Evolutionary conservation across 1,139 yeast species (phyloP), one percentile per base, ranked within the genome.

Genomic region (Geotrichum restrictum): DNA sequence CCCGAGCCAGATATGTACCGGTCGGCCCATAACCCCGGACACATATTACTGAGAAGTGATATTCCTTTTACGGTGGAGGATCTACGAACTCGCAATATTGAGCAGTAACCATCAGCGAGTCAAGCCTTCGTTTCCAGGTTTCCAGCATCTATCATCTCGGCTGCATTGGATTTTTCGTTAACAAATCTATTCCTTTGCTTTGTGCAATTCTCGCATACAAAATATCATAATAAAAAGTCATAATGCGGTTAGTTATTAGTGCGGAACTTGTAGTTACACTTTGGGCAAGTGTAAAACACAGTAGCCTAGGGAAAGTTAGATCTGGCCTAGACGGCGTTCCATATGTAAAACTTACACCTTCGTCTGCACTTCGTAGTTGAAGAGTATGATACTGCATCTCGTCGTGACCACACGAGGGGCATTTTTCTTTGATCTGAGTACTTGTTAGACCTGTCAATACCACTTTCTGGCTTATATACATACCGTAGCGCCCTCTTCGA

Each of bases 341-440:
- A 32, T 16, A 3, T 18, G 22, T 24, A 21, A 64, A 67, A 32
- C 74, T 69, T 43, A 73, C 75, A 76, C 98, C 99, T 78, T 93
- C 99, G 78, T 93, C 99, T 2, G 98, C 99, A 51, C 96, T 87
- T 74, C 99, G 82, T 62, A 93, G 79, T 72, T 93, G 99, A 63
- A 93, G 76, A 8, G 98, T 93, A 67, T 93, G 97, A 70, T 93
- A 93, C 68, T 85, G 93, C 98, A 94, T 94, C 71, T 93, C 97
- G 65, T 93, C 97, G 70, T 91, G 81, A 49, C 96, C 97, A 80
- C 98, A 93, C 71, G 89, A 83, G 21, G 98, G 98, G 76, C 99
- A 93, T 67, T 86, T 89, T 69, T 93, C 99, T 69, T 89, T 86
- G 68, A 93, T 93, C 65, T 63, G 42, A 6, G 41, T 24, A 8